Percentiles rank a stretch among this genome's conserved stretches.
Conservation (phyloP, 192 early-diverging fungal genomes). For the Rhizoclosmatium globosum region DNA sequence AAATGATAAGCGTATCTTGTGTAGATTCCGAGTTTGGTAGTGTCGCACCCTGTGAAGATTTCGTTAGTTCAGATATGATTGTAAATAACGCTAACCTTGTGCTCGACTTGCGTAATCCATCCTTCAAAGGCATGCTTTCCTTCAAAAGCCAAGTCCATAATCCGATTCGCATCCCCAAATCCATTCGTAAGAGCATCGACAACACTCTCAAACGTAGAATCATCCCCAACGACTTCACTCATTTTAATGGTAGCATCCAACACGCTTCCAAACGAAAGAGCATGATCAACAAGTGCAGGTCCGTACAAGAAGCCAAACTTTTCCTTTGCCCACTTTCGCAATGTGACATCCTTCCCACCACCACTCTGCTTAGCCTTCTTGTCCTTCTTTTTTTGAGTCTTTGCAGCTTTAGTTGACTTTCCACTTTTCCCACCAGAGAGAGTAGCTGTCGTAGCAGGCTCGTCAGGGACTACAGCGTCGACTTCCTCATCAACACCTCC, state of each 20-base stretch:
- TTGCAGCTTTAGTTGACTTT: background rate
- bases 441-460: background rate
- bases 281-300: no score
- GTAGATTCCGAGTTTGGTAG: background rate
- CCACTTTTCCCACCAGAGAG: no score
- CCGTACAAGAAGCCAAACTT: no score
- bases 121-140: constrained; percentile 15
- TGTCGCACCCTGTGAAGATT: background rate
- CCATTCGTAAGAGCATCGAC: constrained; percentile 70
- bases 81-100: constrained; percentile 11
- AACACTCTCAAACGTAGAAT: no score
- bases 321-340: no score
- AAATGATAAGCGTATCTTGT: constrained; percentile 28
- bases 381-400: constrained; percentile 39
- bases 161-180: constrained; percentile 76
- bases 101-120: constrained; percentile 37
- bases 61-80: background rate
- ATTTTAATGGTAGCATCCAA: no score
- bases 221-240: no score
- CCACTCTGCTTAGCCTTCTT: constrained; percentile 21
- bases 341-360: constrained; percentile 12
- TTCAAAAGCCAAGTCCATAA: constrained; percentile 54
- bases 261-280: no score
- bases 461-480: background rate
- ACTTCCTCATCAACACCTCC: constrained; percentile 1